Conservation (phyloP, 768 basidiomycete species). For the Cytidiella melzeri region DNA sequence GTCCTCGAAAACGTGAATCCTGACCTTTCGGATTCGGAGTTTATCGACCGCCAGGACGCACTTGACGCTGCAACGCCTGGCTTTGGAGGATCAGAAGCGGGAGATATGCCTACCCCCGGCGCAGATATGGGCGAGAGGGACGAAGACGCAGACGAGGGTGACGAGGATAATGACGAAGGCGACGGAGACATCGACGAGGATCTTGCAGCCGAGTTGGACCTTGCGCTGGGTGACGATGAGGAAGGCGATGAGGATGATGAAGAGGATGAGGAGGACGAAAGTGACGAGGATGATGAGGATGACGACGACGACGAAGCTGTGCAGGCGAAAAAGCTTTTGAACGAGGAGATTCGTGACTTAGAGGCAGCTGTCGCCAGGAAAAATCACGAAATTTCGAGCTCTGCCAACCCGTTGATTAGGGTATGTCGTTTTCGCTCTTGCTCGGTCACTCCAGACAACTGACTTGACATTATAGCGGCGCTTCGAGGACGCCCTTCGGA, state of each 20-base stretch:
- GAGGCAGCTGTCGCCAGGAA: slow-evolving; percentile 87
- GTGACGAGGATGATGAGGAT: slow-evolving; percentile 66
- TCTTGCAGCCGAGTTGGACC: slow-evolving; percentile 80
- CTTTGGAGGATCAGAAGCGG: slow-evolving; percentile 57
- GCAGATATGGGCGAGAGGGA: slow-evolving; percentile 49
- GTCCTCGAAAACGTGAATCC: slow-evolving; percentile 88
- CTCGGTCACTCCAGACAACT: background rate
- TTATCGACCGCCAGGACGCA: slow-evolving; percentile 59
- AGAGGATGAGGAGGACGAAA: slow-evolving; percentile 46
- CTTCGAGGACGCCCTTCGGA: slow-evolving; percentile 89
- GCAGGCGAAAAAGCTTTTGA: slow-evolving; percentile 73
- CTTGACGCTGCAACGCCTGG: slow-evolving; percentile 67
- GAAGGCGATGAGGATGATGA: slow-evolving; percentile 63
- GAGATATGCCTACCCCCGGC: slow-evolving; percentile 57
- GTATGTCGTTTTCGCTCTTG: slow-evolving; percentile 30
- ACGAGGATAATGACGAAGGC: slow-evolving; percentile 47
- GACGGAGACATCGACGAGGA: slow-evolving; percentile 87
- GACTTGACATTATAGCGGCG: slow-evolving; percentile 53
- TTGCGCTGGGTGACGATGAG: slow-evolving; percentile 66
- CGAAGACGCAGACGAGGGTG: slow-evolving; percentile 49
- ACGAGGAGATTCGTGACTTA: slow-evolving; percentile 85
- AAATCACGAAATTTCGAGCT: slow-evolving; percentile 72
- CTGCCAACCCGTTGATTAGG: slow-evolving; percentile 83
- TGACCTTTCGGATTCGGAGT: slow-evolving; percentile 85
- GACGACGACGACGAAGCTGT: slow-evolving; percentile 72